A percentile compares a stretch with the other conserved stretches of the same genome.
These are phyloP conservation scores for Chrysosporium keratinophilum DNA, from an alignment of 2,329 filamentous ascomycete genomes.

Conservation along the genomic window DNA sequence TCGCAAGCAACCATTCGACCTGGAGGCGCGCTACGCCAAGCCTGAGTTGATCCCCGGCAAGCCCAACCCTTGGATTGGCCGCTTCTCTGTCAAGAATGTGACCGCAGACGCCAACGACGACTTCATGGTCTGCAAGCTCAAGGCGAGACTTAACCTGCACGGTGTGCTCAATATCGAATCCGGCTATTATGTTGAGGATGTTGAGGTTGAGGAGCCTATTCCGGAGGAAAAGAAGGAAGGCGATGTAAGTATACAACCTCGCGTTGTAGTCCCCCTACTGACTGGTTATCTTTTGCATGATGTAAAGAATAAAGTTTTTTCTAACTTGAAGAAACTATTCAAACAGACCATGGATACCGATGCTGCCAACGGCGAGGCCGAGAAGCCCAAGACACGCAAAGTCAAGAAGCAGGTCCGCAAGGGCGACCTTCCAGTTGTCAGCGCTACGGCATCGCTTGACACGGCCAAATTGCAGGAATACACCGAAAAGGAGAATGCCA, in stretches of 20 bases:
- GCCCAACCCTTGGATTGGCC: constrained; percentile 87
- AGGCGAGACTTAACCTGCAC: constrained; percentile 92
- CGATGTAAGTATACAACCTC: constrained; percentile 32
- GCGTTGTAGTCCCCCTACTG: constrained; percentile 8
- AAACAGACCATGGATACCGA: constrained; percentile 78
- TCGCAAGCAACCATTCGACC: constrained; percentile 91
- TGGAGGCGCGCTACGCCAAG: constrained; percentile 88
- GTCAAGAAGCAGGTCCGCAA: constrained; percentile 99
- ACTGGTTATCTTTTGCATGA: constrained; percentile 11
- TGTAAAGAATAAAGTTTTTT: constrained; percentile 17
- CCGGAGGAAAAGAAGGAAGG: constrained; percentile 63
- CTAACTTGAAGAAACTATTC: constrained; percentile 21
- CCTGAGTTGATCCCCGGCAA: constrained; percentile 80
- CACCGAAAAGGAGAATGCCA: constrained; percentile 71
- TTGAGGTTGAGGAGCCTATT: constrained; percentile 90
- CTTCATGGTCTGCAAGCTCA: constrained; percentile 99
- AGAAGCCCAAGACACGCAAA: constrained; percentile 79
- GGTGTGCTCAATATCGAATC: constrained; percentile 93
- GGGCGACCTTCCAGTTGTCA: constrained; percentile 80
- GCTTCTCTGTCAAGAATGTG: constrained; percentile 96
- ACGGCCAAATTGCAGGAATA: constrained; percentile 53
- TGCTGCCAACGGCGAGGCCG: constrained; percentile 48
- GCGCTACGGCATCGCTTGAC: constrained; percentile 73
- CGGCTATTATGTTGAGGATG: constrained; percentile 95
- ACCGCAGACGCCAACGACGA: constrained; percentile 88